A percentile compares a stretch with the other conserved stretches of the same genome.
These are phyloP conservation scores for Mycena galericulata DNA, from an alignment of 768 basidiomycete species.

Conservation along the genomic window DNA sequence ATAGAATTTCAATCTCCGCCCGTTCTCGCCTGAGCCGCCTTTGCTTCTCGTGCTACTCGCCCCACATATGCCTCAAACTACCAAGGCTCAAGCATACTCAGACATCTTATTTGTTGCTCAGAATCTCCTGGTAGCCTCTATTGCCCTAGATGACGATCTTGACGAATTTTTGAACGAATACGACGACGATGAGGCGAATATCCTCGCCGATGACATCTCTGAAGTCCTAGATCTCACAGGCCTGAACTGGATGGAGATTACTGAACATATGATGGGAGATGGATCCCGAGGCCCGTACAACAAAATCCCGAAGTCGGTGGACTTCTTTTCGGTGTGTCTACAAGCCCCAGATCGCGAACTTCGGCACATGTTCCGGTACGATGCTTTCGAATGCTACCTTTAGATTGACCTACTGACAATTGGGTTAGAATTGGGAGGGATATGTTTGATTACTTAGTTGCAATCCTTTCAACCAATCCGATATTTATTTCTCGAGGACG, in stretches of 20 bases:
- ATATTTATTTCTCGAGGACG: conserved; percentile 32
- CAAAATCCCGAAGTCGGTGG: conserved; percentile 4
- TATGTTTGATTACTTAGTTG: conserved; percentile 27
- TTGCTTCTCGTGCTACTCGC: too few species aligned
- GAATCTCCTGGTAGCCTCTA: neutral
- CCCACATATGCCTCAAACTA: conserved; percentile 5
- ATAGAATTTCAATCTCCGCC: conserved; percentile 8
- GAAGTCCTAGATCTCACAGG: conserved; percentile 7
- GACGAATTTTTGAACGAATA: neutral
- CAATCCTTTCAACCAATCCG: conserved; percentile 12
- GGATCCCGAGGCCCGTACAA: neutral
- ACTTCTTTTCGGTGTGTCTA: conserved; percentile 18
- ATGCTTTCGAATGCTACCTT: neutral
- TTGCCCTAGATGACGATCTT: neutral
- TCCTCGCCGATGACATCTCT: neutral
- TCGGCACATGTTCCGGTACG: conserved; percentile 15
- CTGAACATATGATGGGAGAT: neutral
- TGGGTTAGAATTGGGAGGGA: conserved; percentile 8
- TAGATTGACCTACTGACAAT: neutral
- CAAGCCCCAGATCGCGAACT: conserved; percentile 13
- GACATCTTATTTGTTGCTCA: neutral
- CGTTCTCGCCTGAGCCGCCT: neutral
- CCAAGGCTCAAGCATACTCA: conserved; percentile 8
- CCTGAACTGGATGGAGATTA: neutral
- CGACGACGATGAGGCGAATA: neutral